Percentiles rank a stretch among this genome's conserved stretches.
Evolutionary conservation across 2,329 filamentous ascomycete species (phyloP).

Genomic region (Xylaria digitata): DNA sequence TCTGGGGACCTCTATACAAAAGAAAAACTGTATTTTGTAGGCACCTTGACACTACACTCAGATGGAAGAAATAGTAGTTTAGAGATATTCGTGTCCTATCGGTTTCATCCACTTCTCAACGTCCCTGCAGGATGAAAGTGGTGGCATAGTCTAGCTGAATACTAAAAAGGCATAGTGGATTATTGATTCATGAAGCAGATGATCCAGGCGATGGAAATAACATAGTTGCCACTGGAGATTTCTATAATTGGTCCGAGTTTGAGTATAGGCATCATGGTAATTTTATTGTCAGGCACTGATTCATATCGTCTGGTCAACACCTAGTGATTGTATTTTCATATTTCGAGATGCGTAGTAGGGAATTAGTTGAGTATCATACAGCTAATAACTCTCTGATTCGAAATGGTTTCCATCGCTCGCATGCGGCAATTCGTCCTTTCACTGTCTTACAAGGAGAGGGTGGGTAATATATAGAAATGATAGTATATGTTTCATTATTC

Average conservation of each 20-base stretch:
- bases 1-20: too few relatives aligned
- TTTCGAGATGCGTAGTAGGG: background rate
- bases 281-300: background rate
- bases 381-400: background rate
- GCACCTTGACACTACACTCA: too few relatives aligned
- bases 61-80: too few relatives aligned
- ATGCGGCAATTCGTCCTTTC: background rate
- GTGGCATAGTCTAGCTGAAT: too few relatives aligned
- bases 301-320: background rate
- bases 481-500: constrained; percentile 30
- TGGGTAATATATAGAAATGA: background rate
- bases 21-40: too few relatives aligned
- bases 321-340: background rate
- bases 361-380: background rate
- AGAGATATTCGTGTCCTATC: too few relatives aligned
- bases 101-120: too few relatives aligned
- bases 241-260: background rate
- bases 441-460: background rate
- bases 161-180: too few relatives aligned
- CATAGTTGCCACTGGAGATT: too few relatives aligned
- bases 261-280: background rate
- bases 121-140: too few relatives aligned
- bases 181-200: background rate
- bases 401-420: background rate
- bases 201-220: too few relatives aligned